Conservation (phyloP, 2,329 filamentous ascomycete genomes). For the Fusarium nelsonii region DNA sequence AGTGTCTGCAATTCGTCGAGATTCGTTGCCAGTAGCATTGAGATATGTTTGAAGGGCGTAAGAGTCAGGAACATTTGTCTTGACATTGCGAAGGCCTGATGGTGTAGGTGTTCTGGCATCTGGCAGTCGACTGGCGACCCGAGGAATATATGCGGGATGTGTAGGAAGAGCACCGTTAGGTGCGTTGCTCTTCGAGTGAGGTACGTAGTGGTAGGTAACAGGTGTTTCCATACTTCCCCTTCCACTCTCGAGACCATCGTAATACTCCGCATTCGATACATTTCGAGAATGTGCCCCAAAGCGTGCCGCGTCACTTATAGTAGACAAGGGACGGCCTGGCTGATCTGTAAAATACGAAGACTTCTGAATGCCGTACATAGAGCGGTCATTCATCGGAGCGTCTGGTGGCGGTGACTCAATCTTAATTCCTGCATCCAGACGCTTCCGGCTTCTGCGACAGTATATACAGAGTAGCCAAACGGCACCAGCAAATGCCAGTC, state of each 20-base stretch:
- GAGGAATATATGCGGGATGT: conserved; percentile 34
- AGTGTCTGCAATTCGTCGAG: background rate
- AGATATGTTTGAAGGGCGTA: conserved; percentile 55
- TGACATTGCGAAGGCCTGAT: conserved; percentile 3
- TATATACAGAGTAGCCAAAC: conserved; percentile 61
- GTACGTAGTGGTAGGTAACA: conserved; percentile 33
- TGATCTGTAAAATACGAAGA: conserved; percentile 4
- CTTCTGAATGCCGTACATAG: background rate
- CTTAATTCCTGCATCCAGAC: conserved; percentile 14
- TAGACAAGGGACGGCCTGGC: background rate
- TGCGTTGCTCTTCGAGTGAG: conserved; percentile 16
- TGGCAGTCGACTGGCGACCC: conserved; percentile 9
- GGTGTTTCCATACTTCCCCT: background rate
- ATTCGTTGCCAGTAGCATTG: conserved; percentile 43
- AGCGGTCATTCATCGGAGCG: background rate
- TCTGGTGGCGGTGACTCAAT: conserved; percentile 10
- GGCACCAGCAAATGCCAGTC: conserved; percentile 58
- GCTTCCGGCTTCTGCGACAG: conserved; percentile 52
- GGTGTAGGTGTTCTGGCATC: background rate
- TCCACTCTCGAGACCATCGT: conserved; percentile 6
- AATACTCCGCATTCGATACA: conserved; percentile 28
- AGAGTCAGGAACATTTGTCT: conserved; percentile 47
- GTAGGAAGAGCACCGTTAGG: conserved; percentile 23
- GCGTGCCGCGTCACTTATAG: background rate
- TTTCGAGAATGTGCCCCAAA: conserved; percentile 10